phyloP scores from a whole-genome alignment of 805 yeast genomes.

The Kuraishia floccosa region DNA sequence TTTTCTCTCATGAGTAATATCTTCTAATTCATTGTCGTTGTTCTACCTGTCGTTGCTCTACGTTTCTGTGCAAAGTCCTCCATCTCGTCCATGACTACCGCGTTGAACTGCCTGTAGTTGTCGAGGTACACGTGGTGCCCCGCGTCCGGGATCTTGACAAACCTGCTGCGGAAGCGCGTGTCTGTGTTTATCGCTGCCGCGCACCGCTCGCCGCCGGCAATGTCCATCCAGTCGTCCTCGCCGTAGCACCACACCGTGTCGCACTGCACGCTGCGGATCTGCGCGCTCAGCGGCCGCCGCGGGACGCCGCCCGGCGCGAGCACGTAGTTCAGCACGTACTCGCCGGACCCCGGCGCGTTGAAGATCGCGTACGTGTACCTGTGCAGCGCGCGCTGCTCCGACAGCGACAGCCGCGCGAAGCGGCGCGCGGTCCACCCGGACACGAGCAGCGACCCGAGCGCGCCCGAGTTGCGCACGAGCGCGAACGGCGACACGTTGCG shows the following conservation, averaged over 20 bases:
- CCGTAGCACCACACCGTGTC: slow-evolving; percentile 83
- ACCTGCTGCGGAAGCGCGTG: slow-evolving; percentile 10
- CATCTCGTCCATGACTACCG: slow-evolving; percentile 42
- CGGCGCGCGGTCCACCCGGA: slow-evolving; percentile 86
- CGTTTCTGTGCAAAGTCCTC: slow-evolving; percentile 8
- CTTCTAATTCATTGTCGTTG: too few species aligned
- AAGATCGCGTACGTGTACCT: slow-evolving; percentile 76
- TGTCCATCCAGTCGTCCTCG: slow-evolving; percentile 55
- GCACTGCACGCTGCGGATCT: slow-evolving; percentile 42
- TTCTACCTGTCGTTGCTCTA: too few species aligned
- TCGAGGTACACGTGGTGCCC: slow-evolving; percentile 81
- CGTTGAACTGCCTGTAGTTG: slow-evolving; percentile 43
- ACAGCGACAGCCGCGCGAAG: slow-evolving; percentile 24
- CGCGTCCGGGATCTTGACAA: slow-evolving; percentile 31
- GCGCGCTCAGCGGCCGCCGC: slow-evolving; percentile 51
- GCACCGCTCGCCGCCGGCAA: slow-evolving; percentile 31
- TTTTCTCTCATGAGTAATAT: not conserved
- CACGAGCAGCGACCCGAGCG: slow-evolving; percentile 73
- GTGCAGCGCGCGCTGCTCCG: slow-evolving; percentile 41
- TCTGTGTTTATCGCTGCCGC: slow-evolving; percentile 20
- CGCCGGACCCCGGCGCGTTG: slow-evolving; percentile 85
- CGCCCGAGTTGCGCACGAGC: slow-evolving; percentile 66
- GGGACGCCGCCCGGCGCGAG: slow-evolving; percentile 91
- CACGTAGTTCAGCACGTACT: slow-evolving; percentile 75
- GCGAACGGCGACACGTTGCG: slow-evolving; percentile 74